Base-by-base conservation (phyloP, 2,329 filamentous ascomycete species). In the Celoporthe dispersa region DNA sequence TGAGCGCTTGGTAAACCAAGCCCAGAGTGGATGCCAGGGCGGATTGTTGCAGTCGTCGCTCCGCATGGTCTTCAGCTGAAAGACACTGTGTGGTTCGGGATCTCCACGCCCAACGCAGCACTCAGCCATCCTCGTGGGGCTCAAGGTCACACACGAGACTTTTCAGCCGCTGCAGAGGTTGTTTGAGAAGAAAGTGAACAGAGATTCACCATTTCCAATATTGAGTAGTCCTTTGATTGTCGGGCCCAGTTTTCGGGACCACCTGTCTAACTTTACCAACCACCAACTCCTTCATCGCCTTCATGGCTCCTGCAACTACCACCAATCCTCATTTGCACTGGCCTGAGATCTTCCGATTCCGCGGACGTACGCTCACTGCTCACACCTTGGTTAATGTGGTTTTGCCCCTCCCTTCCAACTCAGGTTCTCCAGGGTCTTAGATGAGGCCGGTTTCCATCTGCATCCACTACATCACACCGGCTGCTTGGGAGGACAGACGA, bases 361-460 rank as follows among this genome's bases (percentile, higher is more conserved):
- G 12, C 25, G 28, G 25, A 53, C 25, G 11, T 19, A 14, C 5
- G 19, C 55, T n/a, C 57, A 59, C 44, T 70, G 60, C 35, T 53
- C 51, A 19, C 12, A 60, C 22, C 57, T 31, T 68, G 67, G 48
- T 64, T 16, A 31, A 44, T 37, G 37, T 57, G 35, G 7, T 19
- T 31, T 25, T 37, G 70, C 67, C 53, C n/a, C 64, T 60, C 67
- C 35, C 59, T 53, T 60, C 35, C 44, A 25, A 33, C 59, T 60
- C 60, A 39, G 61, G 41, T 62, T 64, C 64, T 70, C 12, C 25
- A 51, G 60, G 33, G 53, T 31, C 64, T 35, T 63, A 51, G 64
- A 64, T 67, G 37, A 61, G 60, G 64, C 55, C 70, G 64, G 53
- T 28, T 67, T 28, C 70, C 64, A 69, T 59, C 66, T 48, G 63